Evolutionary conservation across 208 protist genomes (phyloP).

Genomic region (Leishmania major): DNA sequence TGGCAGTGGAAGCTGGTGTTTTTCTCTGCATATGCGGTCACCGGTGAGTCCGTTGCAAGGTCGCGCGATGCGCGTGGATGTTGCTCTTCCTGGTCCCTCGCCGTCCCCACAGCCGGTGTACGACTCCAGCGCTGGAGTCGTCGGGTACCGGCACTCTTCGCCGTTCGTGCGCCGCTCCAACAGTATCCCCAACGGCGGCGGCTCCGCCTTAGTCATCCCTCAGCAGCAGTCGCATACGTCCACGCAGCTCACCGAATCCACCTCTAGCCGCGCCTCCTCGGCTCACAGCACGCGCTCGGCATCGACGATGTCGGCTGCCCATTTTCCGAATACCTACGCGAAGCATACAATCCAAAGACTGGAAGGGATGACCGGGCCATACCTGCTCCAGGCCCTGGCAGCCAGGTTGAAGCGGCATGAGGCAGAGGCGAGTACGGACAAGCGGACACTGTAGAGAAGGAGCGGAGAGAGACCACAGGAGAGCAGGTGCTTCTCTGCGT

Average conservation of each 20-base stretch:
- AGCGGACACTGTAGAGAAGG: background rate
- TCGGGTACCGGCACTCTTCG: background rate
- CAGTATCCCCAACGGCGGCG: background rate
- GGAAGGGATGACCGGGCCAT: slow-evolving; percentile 22
- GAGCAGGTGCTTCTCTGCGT: background rate
- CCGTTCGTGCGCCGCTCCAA: slow-evolving; percentile 1
- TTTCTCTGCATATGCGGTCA: background rate
- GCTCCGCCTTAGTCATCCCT: slow-evolving; percentile 8
- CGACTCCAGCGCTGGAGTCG: background rate
- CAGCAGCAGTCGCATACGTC: slow-evolving; percentile 6
- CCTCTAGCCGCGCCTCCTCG: slow-evolving; percentile 29
- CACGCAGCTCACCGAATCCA: slow-evolving; percentile 12
- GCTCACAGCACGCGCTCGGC: slow-evolving; percentile 23
- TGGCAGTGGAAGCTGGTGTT: background rate
- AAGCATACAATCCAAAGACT: slow-evolving; percentile 15
- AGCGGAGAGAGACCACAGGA: background rate
- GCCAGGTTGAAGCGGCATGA: slow-evolving; percentile 5
- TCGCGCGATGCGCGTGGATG: slow-evolving; percentile 11
- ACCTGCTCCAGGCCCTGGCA: slow-evolving; percentile 17
- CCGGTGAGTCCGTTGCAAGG: slow-evolving; percentile 3
- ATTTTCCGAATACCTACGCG: slow-evolving; percentile 3
- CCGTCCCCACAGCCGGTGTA: slow-evolving; percentile 1
- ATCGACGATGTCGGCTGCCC: slow-evolving; percentile 7
- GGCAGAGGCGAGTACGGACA: background rate
- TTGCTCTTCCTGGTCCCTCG: background rate